phyloP scores from a whole-genome alignment of 208 protist genomes.

The Wallacemonas collosoma region DNA sequence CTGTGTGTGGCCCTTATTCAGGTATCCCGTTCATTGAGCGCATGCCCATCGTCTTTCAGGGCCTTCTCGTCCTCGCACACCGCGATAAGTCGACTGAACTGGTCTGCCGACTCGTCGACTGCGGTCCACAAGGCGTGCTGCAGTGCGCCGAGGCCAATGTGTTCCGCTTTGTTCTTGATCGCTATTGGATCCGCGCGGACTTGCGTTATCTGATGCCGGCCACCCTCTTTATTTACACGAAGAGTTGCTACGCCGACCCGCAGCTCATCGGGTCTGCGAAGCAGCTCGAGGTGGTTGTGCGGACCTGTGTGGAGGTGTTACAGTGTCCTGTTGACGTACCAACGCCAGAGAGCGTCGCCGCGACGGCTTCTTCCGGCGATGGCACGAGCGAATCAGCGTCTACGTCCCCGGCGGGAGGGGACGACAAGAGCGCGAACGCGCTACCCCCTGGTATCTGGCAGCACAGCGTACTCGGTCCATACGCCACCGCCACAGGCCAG shows the following conservation, averaged over 20 bases:
- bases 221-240: conserved; percentile 85
- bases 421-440: background rate
- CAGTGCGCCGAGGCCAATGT: conserved; percentile 84
- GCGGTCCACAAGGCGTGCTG: conserved; percentile 61
- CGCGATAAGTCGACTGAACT: conserved; percentile 79
- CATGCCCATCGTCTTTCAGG: conserved; percentile 81
- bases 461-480: conserved; percentile 58
- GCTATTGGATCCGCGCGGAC: conserved; percentile 77
- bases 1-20: background rate
- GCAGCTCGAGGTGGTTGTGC: conserved; percentile 53
- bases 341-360: conserved; percentile 5
- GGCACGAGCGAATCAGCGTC: background rate
- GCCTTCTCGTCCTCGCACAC: conserved; percentile 68
- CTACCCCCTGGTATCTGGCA: conserved; percentile 66
- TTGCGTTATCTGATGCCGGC: conserved; percentile 76
- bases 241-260: conserved; percentile 83
- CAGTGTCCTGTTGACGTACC: conserved; percentile 53
- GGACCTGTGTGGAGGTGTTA: conserved; percentile 60
- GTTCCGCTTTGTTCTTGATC: conserved; percentile 70
- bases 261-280: conserved; percentile 52
- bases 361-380: background rate
- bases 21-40: conserved; percentile 54
- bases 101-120: conserved; percentile 82
- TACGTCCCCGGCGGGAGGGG: background rate
- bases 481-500: conserved; percentile 59